Base-by-base conservation (phyloP, 176 grass and related monocot genomes). In the Rhynchospora breviuscula region DNA sequence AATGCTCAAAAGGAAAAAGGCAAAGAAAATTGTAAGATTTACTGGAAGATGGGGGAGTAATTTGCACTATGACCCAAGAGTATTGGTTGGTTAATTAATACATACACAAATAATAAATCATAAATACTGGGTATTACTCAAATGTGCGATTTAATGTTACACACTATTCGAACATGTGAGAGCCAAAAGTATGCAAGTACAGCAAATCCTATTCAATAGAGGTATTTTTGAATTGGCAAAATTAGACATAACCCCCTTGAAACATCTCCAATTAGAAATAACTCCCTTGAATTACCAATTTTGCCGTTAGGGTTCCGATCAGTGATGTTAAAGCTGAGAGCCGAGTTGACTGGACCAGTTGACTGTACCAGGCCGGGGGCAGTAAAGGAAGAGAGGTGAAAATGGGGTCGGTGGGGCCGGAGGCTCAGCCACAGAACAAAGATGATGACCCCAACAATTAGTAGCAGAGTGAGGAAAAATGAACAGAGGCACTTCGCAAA, bases 391-490 rank as follows among this genome's bases (percentile, higher is more conserved):
- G 4, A 0, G 35, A 95, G 87, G 67, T 59, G 54, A 84, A 98
- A 95, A 45, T 18, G 80, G 14, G 95, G 95, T 2, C 84, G 85
- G 82, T 98, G 95, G 22, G 95, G 95, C 0, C 95, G 89, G 63
- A 98, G 90, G 90, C 92, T 98, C 58, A 98, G 89, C 95, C 95
- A 98, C 49, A 90, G 89, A 66, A 95, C 49, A 89, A 98, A 95
- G 19, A 98, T 0, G 73, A 98, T 89, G 57, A 94, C 17, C 63
- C 87, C 92, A 56, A 51, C 63, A 75, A 90, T 0, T 64, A 98
- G 63, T 29, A 98, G 2, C n/a, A 98, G 48, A 13, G 46, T 60
- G 7, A 98, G 90, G 11, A 98, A 21, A 58, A 93, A 40, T 6
- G 81, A 86, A 83, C 90, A 93, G 46, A 93, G 8, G 90, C 90